Evolutionary conservation across 2,329 filamentous ascomycete species (phyloP).

Genomic region (Chaetomium strumarium): DNA sequence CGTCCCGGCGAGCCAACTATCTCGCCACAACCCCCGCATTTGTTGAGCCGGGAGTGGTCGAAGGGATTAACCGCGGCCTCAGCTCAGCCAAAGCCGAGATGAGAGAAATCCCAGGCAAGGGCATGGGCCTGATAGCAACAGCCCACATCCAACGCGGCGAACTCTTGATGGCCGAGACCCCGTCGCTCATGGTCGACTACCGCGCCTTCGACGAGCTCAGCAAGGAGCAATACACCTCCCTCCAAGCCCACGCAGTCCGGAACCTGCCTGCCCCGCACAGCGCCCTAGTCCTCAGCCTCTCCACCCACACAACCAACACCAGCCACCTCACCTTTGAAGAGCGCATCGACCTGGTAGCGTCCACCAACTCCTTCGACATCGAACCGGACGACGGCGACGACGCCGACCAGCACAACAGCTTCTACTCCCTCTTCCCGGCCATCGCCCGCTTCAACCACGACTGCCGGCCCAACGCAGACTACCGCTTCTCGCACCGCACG

Average conservation of each 20-base stretch:
- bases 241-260: constrained; percentile 31
- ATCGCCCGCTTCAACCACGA: constrained; percentile 42
- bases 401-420: constrained; percentile 27
- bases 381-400: constrained; percentile 27
- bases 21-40: constrained; percentile 28
- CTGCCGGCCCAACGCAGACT: constrained; percentile 40
- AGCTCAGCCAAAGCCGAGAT: constrained; percentile 30
- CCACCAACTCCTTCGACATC: constrained; percentile 37
- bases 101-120: constrained; percentile 35
- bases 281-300: constrained; percentile 32
- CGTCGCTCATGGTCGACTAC: constrained; percentile 37
- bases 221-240: constrained; percentile 23
- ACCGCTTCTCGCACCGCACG: constrained; percentile 35
- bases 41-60: constrained; percentile 21
- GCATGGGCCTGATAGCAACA: constrained; percentile 34
- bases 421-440: constrained; percentile 36
- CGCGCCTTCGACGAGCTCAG: constrained; percentile 30
- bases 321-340: constrained; percentile 23
- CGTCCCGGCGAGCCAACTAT: constrained; percentile 28
- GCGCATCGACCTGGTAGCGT: constrained; percentile 32
- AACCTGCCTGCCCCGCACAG: constrained; percentile 30
- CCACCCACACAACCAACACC: constrained; percentile 28
- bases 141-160: constrained; percentile 32
- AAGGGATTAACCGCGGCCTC: constrained; percentile 27
- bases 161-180: constrained; percentile 35